Evolutionary conservation across 2,329 filamentous ascomycete genomes (phyloP), one percentile per base, ranked within the genome.

Genomic region (Pyrenophora seminiperda): DNA sequence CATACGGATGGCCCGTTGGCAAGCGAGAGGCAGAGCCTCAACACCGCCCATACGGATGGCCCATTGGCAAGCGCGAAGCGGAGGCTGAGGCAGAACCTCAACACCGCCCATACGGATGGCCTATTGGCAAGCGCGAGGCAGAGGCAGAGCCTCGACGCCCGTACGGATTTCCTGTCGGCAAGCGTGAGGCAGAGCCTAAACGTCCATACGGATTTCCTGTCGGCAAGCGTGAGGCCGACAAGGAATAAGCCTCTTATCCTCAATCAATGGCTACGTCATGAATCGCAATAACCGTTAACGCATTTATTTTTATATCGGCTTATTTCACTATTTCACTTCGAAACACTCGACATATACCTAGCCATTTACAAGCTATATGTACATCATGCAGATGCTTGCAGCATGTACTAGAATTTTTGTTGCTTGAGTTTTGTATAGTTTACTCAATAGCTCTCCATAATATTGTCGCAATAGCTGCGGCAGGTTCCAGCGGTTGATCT

Each of bases 61-160:
- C 54, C 6, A 45, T 50, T 7, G 56, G 58, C 46, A 73, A 71
- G 56, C 71, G 72, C 31, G 65, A 68, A 5, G 72, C 72, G 30
- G 64, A 66, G 13, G 68, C 72, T 27, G 36, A 51, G 19, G 13
- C 48, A 2, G 32, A 33, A 41, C 5, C 5, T 48, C 30, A 37
- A 45, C 9, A 10, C 37, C 24, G 15, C 29, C 24, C 36, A 1
- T 54, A 65, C 18, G 62, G 62, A 11, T 20, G 54, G 2, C 51
- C 54, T 7, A 49, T 51, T 7, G 54, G 56, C 47, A 73, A 71
- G 56, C 72, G 72, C 33, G 65, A 67, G 7, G 72, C 71, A 29
- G 63, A 66, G 9, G 67, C 72, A 14, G 59, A 67, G 5, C 15
- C 17, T 18, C 6, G 40, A 2, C 39, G 53, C 4, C 53, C 59